A percentile compares a stretch with the other conserved stretches of the same genome.
Conservation (phyloP, 805 yeast species). For the Yarrowia bubula region DNA sequence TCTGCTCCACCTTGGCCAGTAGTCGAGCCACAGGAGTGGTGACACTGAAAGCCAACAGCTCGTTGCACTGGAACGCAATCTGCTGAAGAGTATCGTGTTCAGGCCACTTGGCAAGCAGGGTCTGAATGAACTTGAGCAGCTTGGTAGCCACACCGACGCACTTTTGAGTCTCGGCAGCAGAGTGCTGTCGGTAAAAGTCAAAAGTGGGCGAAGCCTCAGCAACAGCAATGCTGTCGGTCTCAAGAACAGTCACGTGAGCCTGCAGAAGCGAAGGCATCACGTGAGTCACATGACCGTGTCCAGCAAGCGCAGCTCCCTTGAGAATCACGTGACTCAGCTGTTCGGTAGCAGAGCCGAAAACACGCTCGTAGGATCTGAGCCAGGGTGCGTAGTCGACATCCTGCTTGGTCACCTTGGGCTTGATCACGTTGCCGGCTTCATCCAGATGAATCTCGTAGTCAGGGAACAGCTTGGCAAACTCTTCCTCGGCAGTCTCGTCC, state of each 20-base stretch:
- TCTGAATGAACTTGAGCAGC: constrained; percentile 47
- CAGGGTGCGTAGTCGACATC: constrained; percentile 8
- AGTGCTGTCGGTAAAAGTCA: constrained; percentile 65
- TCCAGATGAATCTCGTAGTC: constrained; percentile 55
- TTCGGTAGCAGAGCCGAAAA: background rate
- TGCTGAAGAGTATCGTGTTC: constrained; percentile 88
- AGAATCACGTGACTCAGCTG: background rate
- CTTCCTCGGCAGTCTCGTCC: constrained; percentile 70
- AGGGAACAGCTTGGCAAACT: constrained; percentile 78
- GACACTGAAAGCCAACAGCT: constrained; percentile 60
- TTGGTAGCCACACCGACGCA: constrained; percentile 53
- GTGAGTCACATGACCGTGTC: background rate
- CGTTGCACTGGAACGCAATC: constrained; percentile 60
- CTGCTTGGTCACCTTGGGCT: constrained; percentile 20
- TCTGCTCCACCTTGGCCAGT: constrained; percentile 80
- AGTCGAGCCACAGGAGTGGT: constrained; percentile 72
- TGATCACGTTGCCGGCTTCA: constrained; percentile 15
- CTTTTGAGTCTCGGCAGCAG: constrained; percentile 56
- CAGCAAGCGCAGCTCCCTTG: background rate
- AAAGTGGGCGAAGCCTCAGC: constrained; percentile 38
- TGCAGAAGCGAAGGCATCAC: constrained; percentile 3
- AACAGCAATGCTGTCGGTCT: background rate
- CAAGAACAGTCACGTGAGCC: background rate
- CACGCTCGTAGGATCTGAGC: background rate
- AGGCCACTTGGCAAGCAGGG: constrained; percentile 73